Base-by-base conservation (phyloP, 2,329 filamentous ascomycete genomes). In the Botrytis cinerea region DNA sequence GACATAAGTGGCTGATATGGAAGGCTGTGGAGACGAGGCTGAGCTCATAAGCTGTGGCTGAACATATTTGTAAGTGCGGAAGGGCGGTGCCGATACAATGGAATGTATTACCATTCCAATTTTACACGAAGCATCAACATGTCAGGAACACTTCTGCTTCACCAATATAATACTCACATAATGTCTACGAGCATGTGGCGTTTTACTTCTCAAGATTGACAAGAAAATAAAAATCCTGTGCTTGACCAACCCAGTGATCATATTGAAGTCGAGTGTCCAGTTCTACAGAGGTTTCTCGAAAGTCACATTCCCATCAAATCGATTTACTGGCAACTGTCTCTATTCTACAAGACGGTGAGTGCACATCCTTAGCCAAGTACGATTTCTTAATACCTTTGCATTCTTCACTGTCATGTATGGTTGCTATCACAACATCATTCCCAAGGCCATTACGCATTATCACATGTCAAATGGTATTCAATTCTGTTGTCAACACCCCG, bases 381-480 rank as follows among this genome's bases (percentile, higher is more conserved):
- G 8, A 38, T n/a, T 28, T 57, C 3, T 40, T 8, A 14, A 22
- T 14, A 40, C 54, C 22, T 40, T 40, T 14, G 28, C 46, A 54
- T 67, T 67, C 46, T 40, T 32, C 38, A 40, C 25, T 18, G 10
- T 28, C 35, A 22, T 40, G 25, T 54, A 40, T 43, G n/a, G 14
- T 28, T 54, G 16, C 35, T n/a, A 38, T 22, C 48, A 54, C 38
- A 28, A 38, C 46, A 32, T 57, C 64, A 68, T 68, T 68, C 64
- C 48, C 46, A 32, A 32, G 64, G 16, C 38, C 64, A 68, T 35
- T 35, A 57, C 25, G 48, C 46, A 68, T 68, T 57, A 43, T 68
- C 64, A 68, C 64, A 68, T 68, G 64, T 57, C 32, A 68, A 57
- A 54, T 68, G 18, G 32, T 68, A 25, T 32, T n/a, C 10, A 62